Conservation (phyloP, 306 rosid genomes). For the Rosa persica region DNA sequence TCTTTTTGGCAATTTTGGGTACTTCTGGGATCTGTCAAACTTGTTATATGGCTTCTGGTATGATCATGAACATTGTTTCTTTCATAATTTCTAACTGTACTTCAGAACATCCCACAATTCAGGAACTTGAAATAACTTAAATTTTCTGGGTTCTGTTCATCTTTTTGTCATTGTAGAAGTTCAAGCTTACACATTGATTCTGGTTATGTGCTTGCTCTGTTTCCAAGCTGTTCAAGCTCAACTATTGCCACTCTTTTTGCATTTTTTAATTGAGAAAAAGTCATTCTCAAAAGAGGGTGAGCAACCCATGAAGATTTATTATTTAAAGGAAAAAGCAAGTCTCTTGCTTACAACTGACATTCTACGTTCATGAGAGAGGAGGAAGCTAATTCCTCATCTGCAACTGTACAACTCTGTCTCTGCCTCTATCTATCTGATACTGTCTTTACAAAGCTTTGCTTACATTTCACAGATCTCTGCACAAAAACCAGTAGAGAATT, state of each 20-base stretch:
- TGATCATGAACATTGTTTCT: constrained; percentile 13
- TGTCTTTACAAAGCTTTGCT: constrained; percentile 21
- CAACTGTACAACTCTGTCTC: constrained; percentile 28
- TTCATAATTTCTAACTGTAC: constrained; percentile 43
- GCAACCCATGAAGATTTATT: constrained; percentile 34
- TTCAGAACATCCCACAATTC: constrained; percentile 29
- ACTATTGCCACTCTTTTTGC: constrained; percentile 29
- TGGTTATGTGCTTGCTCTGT: constrained; percentile 48
- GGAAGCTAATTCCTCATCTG: constrained; percentile 45
- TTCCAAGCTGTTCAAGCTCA: constrained; percentile 34
- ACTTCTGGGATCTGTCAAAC: constrained; percentile 29
- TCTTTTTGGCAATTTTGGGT: constrained; percentile 28
- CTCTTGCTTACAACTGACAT: constrained; percentile 49
- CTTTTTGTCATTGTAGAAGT: neutral
- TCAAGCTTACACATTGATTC: constrained; percentile 35
- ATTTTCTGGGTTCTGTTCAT: neutral
- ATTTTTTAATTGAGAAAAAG: constrained; percentile 13
- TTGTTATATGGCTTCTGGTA: constrained; percentile 27
- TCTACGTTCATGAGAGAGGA: constrained; percentile 43
- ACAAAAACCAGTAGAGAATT: constrained; percentile 24
- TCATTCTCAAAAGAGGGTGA: constrained; percentile 52
- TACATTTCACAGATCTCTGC: constrained; percentile 18
- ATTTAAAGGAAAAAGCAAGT: neutral
- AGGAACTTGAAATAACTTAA: neutral
- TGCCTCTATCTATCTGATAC: constrained; percentile 22